Evolutionary conservation across 306 rosid genomes (phyloP).

Genomic region (Lathyrus sativus): DNA sequence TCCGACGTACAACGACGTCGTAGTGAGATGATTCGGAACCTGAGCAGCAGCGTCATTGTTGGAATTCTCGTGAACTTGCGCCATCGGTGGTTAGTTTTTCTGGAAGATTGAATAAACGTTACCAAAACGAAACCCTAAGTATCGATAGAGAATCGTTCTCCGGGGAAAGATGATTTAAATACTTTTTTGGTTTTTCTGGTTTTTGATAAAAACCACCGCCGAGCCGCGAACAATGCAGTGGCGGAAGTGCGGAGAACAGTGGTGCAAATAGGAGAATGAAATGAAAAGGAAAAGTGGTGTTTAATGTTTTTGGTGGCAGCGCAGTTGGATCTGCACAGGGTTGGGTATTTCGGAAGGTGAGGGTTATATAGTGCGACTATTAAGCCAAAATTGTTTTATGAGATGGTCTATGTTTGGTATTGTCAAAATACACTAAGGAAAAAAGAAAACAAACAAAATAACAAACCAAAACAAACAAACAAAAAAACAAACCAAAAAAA

Average conservation of each 20-base stretch:
- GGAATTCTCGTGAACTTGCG: constrained; percentile 53
- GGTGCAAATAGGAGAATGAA: not conserved
- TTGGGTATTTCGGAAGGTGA: constrained; percentile 13
- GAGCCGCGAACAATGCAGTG: constrained; percentile 26
- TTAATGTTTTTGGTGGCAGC: constrained; percentile 40
- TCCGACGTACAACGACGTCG: constrained; percentile 72
- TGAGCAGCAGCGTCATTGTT: constrained; percentile 35
- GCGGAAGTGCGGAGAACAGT: not conserved
- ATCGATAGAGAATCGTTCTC: not conserved
- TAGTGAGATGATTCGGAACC: constrained; percentile 43
- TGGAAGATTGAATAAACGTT: constrained; percentile 6
- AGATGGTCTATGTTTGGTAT: too few relatives aligned
- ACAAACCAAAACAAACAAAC: too few relatives aligned
- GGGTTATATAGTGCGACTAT: constrained; percentile 38
- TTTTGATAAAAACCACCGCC: constrained; percentile 40
- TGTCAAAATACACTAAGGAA: too few relatives aligned
- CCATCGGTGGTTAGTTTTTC: constrained; percentile 38
- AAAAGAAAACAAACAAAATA: too few relatives aligned
- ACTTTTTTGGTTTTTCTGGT: constrained; percentile 30
- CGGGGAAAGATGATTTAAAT: not conserved
- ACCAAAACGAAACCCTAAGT: constrained; percentile 18
- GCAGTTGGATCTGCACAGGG: constrained; percentile 61
- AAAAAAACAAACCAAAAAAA: too few relatives aligned
- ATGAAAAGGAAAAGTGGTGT: not conserved
- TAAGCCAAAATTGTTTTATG: not conserved